Percentiles rank a stretch among this genome's conserved stretches.
Conservation (phyloP, 2,329 filamentous ascomycete species). For the Aspergillus quadrilineatus region DNA sequence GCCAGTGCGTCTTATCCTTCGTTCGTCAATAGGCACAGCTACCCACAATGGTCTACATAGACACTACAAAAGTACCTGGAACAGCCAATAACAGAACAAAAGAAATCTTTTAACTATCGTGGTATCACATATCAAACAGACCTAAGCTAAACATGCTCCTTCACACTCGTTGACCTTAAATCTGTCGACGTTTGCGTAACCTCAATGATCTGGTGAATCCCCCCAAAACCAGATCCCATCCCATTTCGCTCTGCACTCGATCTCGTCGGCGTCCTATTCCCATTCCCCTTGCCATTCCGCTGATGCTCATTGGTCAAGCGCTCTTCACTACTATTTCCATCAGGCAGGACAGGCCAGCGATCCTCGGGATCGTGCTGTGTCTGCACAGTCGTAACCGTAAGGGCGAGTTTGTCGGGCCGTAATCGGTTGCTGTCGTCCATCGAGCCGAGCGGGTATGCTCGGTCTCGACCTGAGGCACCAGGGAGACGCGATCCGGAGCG, state of each 20-base stretch:
- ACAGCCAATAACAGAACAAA: background rate
- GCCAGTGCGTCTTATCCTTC: no score
- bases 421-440: background rate
- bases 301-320: background rate
- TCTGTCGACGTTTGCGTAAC: slow-evolving; percentile 6
- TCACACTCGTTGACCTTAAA: slow-evolving; percentile 2
- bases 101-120: background rate
- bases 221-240: background rate
- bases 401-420: slow-evolving; percentile 4
- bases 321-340: slow-evolving; percentile 6
- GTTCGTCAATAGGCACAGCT: no score
- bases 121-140: background rate
- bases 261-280: background rate
- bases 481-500: slow-evolving; percentile 1
- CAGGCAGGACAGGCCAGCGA: background rate
- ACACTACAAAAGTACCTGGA: no score
- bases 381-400: slow-evolving; percentile 11
- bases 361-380: background rate
- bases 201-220: slow-evolving; percentile 10
- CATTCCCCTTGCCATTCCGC: background rate
- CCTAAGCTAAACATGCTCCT: slow-evolving; percentile 4
- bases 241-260: background rate
- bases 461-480: background rate
- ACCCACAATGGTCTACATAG: no score
- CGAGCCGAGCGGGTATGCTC: background rate